Conservation (phyloP, 495 filamentous ascomycete genomes). For the Xylaria venustula region DNA sequence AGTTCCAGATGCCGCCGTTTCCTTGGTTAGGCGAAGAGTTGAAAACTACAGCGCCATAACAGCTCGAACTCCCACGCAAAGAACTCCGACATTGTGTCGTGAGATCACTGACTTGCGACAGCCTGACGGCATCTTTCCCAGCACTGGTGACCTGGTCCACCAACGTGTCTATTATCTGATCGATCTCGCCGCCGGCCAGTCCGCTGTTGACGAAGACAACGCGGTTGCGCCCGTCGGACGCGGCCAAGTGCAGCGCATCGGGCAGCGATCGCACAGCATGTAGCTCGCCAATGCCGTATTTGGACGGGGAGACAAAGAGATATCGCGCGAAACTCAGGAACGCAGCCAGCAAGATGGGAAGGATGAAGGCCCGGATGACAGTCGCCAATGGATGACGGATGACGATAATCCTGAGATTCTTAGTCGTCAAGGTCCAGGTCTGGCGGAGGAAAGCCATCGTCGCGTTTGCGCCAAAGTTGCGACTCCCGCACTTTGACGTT, state of each 20-base stretch:
- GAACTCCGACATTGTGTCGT: slow-evolving; percentile 61
- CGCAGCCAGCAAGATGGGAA: slow-evolving; percentile 67
- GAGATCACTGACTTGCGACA: slow-evolving; percentile 54
- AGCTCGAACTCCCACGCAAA: slow-evolving; percentile 67
- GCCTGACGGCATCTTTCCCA: slow-evolving; percentile 55
- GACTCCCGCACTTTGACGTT: not conserved
- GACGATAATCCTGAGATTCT: slow-evolving; percentile 71
- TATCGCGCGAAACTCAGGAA: slow-evolving; percentile 69
- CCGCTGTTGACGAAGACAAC: slow-evolving; percentile 83
- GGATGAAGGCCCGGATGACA: slow-evolving; percentile 63
- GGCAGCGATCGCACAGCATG: slow-evolving; percentile 58
- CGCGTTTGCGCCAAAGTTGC: not conserved
- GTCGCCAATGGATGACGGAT: slow-evolving; percentile 63
- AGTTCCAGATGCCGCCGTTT: slow-evolving; percentile 70
- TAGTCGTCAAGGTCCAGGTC: slow-evolving; percentile 68
- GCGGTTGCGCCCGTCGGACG: slow-evolving; percentile 51
- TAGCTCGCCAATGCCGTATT: slow-evolving; percentile 63
- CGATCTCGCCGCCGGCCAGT: slow-evolving; percentile 66
- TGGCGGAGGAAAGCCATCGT: slow-evolving; percentile 62
- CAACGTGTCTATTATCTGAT: slow-evolving; percentile 64
- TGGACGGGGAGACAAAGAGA: slow-evolving; percentile 64
- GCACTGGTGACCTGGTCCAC: slow-evolving; percentile 46
- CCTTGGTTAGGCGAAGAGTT: slow-evolving; percentile 69
- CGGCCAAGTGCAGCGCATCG: slow-evolving; percentile 53
- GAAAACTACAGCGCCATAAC: slow-evolving; percentile 76